These are phyloP conservation scores for Nitzschia sp. DNA, from an alignment of 108 stramenopile genomes.

Conservation along the genomic window DNA sequence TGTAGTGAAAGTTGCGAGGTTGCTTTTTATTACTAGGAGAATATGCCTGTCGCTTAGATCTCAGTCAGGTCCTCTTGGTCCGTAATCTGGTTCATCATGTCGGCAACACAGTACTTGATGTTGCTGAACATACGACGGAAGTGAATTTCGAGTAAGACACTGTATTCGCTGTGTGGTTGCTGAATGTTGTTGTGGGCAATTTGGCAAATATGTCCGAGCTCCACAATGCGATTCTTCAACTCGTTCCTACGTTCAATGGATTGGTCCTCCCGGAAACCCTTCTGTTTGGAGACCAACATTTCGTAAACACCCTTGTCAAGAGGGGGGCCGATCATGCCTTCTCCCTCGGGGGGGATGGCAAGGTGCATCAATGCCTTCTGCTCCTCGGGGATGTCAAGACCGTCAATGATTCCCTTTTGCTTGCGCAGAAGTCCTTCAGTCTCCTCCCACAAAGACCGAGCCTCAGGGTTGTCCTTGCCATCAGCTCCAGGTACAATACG, in stretches of 20 bases:
- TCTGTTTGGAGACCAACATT: slow-evolving; percentile 85
- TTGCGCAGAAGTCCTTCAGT: slow-evolving; percentile 67
- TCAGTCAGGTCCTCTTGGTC: slow-evolving; percentile 86
- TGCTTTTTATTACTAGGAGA: too few relatives aligned
- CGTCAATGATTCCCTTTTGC: slow-evolving; percentile 57
- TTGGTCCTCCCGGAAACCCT: slow-evolving; percentile 81
- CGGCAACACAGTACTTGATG: slow-evolving; percentile 86
- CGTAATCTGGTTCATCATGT: slow-evolving; percentile 90
- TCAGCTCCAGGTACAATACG: slow-evolving; percentile 52
- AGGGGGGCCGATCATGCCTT: slow-evolving; percentile 58
- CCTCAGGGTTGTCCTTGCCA: slow-evolving; percentile 76
- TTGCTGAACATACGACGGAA: slow-evolving; percentile 87
- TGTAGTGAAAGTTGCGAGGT: not conserved
- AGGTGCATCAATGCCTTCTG: slow-evolving; percentile 79
- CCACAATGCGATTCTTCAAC: slow-evolving; percentile 85
- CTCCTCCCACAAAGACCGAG: slow-evolving; percentile 71
- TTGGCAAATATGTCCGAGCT: slow-evolving; percentile 81
- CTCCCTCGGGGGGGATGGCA: slow-evolving; percentile 43
- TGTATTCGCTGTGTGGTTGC: slow-evolving; percentile 87
- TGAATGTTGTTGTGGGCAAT: slow-evolving; percentile 90
- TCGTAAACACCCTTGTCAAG: slow-evolving; percentile 90
- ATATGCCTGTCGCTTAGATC: slow-evolving; percentile 61
- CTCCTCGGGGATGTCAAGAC: slow-evolving; percentile 64
- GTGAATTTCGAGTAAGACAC: slow-evolving; percentile 69
- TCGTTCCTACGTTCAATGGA: slow-evolving; percentile 77